These are phyloP conservation scores for Eucalyptus urophylla DNA, from an alignment of 345 rosid genomes.

Conservation along the genomic window DNA sequence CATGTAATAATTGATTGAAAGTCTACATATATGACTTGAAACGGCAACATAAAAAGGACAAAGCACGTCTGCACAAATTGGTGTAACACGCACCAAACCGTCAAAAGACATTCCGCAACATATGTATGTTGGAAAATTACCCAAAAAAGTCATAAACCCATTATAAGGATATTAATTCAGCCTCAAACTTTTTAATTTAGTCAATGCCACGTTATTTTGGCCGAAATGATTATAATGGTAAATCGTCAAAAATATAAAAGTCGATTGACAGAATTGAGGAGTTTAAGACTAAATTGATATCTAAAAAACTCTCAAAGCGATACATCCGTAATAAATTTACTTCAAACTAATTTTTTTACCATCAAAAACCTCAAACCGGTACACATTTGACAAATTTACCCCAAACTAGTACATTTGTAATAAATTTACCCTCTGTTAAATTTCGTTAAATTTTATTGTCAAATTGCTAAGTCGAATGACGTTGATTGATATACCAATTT, in stretches of 20 bases:
- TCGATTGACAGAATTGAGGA: rapidly evolving
- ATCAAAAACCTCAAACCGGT: rapidly evolving
- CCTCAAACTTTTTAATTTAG: background rate
- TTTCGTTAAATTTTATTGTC: rapidly evolving
- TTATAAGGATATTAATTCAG: rapidly evolving
- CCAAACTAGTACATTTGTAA: no score
- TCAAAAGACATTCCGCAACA: background rate
- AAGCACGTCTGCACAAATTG: background rate
- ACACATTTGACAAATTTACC: no score
- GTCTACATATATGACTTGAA: background rate
- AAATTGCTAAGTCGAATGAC: rapidly evolving
- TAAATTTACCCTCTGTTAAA: rapidly evolving
- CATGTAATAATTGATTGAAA: background rate
- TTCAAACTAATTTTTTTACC: no score
- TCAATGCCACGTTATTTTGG: background rate
- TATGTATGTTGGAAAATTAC: background rate
- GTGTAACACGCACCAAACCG: background rate
- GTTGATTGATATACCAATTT: rapidly evolving
- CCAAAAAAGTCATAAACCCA: background rate
- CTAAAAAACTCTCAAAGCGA: rapidly evolving
- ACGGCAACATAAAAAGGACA: background rate
- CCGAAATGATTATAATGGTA: rapidly evolving
- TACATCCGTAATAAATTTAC: rapidly evolving
- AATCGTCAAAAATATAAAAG: background rate
- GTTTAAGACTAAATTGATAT: rapidly evolving